These are phyloP conservation scores for Penicillium sp. DNA, from an alignment of 2,329 filamentous ascomycete species.

Conservation along the genomic window DNA sequence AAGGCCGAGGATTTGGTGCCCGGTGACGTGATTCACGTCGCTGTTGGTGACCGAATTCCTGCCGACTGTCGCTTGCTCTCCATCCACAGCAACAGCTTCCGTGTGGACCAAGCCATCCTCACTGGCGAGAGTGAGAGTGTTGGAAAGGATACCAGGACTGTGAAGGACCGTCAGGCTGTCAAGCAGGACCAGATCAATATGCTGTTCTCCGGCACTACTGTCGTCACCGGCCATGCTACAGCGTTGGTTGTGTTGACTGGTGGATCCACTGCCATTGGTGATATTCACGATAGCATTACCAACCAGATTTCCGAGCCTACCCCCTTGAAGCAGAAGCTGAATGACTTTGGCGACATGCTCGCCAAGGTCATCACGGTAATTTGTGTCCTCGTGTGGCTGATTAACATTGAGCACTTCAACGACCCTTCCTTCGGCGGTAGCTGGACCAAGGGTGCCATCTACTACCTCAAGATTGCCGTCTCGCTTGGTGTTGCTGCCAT, in stretches of 20 bases:
- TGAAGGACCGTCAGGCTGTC: conserved; percentile 77
- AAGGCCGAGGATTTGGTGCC: conserved; percentile 97
- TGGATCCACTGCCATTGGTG: conserved; percentile 86
- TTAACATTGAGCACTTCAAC: conserved; percentile 96
- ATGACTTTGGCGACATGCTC: conserved; percentile 91
- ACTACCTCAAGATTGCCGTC: conserved; percentile 98
- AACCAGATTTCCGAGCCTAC: conserved; percentile 97
- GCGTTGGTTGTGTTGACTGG: conserved; percentile 89
- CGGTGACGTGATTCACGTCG: conserved; percentile 80
- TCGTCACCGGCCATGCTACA: conserved; percentile 87
- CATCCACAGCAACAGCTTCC: conserved; percentile 95
- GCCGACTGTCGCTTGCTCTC: conserved; percentile 86
- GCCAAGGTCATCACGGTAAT: conserved; percentile 98
- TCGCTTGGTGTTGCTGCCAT: conserved; percentile 97
- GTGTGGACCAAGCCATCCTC: conserved; percentile 91
- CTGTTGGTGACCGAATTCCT: conserved; percentile 87
- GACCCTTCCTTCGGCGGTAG: conserved; percentile 79
- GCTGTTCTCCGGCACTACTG: conserved; percentile 96
- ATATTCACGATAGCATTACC: conserved; percentile 97
- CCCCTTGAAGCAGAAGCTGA: conserved; percentile 95
- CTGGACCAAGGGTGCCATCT: conserved; percentile 96
- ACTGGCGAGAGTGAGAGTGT: conserved; percentile 98
- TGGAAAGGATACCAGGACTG: conserved; percentile 65
- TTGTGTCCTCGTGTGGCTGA: conserved; percentile 93
- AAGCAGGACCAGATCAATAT: conserved; percentile 98